Base-by-base conservation (phyloP, 1,139 yeast genomes). In the Nakaseomyces nivariensis region DNA sequence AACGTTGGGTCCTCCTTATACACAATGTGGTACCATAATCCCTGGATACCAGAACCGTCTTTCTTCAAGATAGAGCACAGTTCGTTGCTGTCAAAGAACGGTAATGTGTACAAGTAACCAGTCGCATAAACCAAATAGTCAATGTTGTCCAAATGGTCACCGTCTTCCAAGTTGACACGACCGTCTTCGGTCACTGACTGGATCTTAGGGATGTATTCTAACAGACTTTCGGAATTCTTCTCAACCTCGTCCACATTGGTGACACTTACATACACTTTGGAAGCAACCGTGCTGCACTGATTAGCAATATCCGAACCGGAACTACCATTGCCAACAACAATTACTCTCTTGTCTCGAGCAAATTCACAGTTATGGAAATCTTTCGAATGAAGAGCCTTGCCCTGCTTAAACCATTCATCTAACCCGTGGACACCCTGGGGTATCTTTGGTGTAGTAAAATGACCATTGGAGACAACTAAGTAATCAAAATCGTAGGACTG, bases 291-390 rank as follows among this genome's bases (percentile, higher is more conserved):
- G 2, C 74, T 72, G 36, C 77, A 54, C 59, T 81, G 85, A 52
- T 70, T 72, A 1, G 81, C 74, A 48, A 81, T 70, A 58, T 82
- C 88, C 8, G 74, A 69, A 1, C 83, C 86, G 5, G 84, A 78
- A 10, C 84, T 79, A 1, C 82, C 78, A 56, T 77, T 78, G 1
- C 87, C 88, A 4, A 82, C 73, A 10, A 82, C 75, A 37, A 82
- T 63, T 25, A 81, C 76, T 31, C 65, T 71, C 52, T 74, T 68
- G 42, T 67, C 71, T 51, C 67, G 65, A 51, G 63, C 67, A 37
- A 68, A 72, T 4, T 73, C 72, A 3, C 82, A 75, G 13, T 69
- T 70, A 52, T 82, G 72, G 64, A 76, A 86, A 31, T 75, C 67
- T 58, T 79, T 81, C 17, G 89, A 73, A 64, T 85, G 94, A 24